Percentiles rank a stretch among this genome's conserved stretches.
These are phyloP conservation scores for Aspergillus hancockii DNA, from an alignment of 495 filamentous ascomycete genomes.

Conservation along the genomic window DNA sequence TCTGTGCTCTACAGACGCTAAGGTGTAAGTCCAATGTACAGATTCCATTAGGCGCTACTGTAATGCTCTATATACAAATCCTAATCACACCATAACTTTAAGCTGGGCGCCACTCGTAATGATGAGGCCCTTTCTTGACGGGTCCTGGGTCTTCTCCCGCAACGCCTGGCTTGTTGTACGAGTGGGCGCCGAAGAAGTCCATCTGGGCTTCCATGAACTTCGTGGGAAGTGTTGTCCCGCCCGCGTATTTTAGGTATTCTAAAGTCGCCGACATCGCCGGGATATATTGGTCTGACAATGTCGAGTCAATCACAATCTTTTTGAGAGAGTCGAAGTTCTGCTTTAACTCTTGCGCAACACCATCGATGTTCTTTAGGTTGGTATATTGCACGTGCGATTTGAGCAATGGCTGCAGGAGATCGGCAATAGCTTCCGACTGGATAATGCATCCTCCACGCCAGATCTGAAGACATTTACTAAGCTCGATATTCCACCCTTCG, in stretches of 20 bases:
- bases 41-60: not conserved
- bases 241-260: slow-evolving; percentile 70
- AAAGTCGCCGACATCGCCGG: slow-evolving; percentile 64
- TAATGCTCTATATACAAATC: not conserved
- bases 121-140: slow-evolving; percentile 41
- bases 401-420: slow-evolving; percentile 54
- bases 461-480: slow-evolving; percentile 61
- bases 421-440: slow-evolving; percentile 64
- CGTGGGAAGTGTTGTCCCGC: slow-evolving; percentile 58
- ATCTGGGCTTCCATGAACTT: slow-evolving; percentile 75
- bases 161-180: slow-evolving; percentile 56
- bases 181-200: slow-evolving; percentile 75
- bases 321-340: slow-evolving; percentile 54
- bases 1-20: too few relatives aligned
- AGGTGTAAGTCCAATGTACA: too few relatives aligned
- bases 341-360: slow-evolving; percentile 56
- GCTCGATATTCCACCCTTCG: slow-evolving; percentile 64
- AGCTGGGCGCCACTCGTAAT: slow-evolving; percentile 45
- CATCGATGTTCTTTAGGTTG: slow-evolving; percentile 49
- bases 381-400: slow-evolving; percentile 25
- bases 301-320: slow-evolving; percentile 55
- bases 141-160: slow-evolving; percentile 44
- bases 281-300: slow-evolving; percentile 63
- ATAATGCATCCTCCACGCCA: slow-evolving; percentile 79
- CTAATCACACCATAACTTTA: slow-evolving; percentile 9